Percentiles rank a stretch among this genome's conserved stretches.
These are phyloP conservation scores for Colletotrichum liriopes DNA, from an alignment of 2,329 filamentous ascomycete genomes.

Conservation along the genomic window DNA sequence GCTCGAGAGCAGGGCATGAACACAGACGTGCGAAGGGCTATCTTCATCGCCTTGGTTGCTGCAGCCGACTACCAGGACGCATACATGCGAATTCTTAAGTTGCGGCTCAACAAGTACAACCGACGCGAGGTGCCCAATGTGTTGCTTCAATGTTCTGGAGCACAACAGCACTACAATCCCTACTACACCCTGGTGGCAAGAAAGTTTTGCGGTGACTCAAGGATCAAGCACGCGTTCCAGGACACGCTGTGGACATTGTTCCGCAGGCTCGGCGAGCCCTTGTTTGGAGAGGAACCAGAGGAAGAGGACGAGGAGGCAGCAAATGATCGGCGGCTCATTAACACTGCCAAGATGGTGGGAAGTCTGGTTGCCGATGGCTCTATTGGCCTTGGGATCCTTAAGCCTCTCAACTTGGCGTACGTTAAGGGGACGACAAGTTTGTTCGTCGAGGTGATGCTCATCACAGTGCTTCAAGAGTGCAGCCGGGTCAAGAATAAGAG, in stretches of 20 bases:
- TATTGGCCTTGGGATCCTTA: conserved; percentile 67
- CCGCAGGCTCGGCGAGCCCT: conserved; percentile 85
- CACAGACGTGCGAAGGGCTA: conserved; percentile 88
- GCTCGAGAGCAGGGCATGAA: conserved; percentile 89
- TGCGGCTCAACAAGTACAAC: conserved; percentile 88
- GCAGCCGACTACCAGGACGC: conserved; percentile 89
- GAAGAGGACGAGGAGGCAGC: conserved; percentile 65
- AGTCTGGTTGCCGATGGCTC: conserved; percentile 63
- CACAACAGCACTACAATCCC: conserved; percentile 88
- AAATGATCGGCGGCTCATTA: conserved; percentile 67
- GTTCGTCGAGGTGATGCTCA: conserved; percentile 86
- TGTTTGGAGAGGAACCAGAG: conserved; percentile 76
- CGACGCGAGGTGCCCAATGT: conserved; percentile 90
- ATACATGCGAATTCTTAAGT: conserved; percentile 82
- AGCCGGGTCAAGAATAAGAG: conserved; percentile 54
- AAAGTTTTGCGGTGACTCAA: conserved; percentile 81
- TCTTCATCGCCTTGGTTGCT: conserved; percentile 92
- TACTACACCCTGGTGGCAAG: conserved; percentile 92
- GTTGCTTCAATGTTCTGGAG: conserved; percentile 87
- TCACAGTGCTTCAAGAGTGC: conserved; percentile 80
- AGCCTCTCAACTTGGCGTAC: conserved; percentile 84
- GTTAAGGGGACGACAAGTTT: conserved; percentile 82
- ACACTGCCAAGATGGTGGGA: conserved; percentile 70
- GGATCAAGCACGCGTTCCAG: conserved; percentile 87
- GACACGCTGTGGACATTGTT: conserved; percentile 91